These are phyloP conservation scores for Amaranthus tricolor DNA, from an alignment of 179 eudicot genomes.

Conservation along the genomic window DNA sequence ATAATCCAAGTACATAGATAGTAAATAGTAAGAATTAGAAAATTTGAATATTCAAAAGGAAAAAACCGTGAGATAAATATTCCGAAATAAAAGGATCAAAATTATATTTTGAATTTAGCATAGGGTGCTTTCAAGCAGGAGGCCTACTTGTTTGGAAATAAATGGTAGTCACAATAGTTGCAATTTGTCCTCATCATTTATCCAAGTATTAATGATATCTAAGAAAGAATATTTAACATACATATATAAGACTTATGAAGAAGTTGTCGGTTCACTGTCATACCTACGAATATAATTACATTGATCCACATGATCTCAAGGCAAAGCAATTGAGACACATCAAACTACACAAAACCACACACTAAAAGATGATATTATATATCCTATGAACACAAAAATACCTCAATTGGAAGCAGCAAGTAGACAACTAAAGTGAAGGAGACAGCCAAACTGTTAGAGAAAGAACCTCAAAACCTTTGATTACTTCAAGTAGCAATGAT, in stretches of 20 bases:
- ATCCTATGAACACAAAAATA: constrained; percentile 10
- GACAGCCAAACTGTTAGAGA: constrained; percentile 19
- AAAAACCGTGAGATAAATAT: background rate
- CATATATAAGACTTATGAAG: constrained; percentile 4
- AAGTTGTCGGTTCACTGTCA: constrained; percentile 21
- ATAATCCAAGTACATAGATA: too few species aligned
- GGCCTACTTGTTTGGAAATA: constrained; percentile 4
- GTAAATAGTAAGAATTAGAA: background rate
- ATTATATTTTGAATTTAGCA: background rate
- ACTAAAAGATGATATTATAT: background rate
- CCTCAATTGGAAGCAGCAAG: constrained; percentile 8
- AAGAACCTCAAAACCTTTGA: constrained; percentile 17
- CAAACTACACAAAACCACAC: constrained; percentile 29
- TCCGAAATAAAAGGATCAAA: constrained; percentile 5
- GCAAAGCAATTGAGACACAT: constrained; percentile 31
- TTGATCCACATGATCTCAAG: constrained; percentile 13
- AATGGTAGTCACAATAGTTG: constrained; percentile 17
- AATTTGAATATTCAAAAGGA: background rate
- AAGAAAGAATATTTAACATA: constrained; percentile 10
- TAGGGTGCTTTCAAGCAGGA: constrained; percentile 14
- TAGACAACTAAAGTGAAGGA: constrained; percentile 12
- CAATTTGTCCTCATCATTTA: constrained; percentile 22
- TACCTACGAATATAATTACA: constrained; percentile 18
- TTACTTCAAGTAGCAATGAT: constrained; percentile 22
- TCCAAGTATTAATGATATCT: constrained; percentile 11